Evolutionary conservation across 305 asterid genomes (phyloP).

Genomic region (Ruellia speciosa): DNA sequence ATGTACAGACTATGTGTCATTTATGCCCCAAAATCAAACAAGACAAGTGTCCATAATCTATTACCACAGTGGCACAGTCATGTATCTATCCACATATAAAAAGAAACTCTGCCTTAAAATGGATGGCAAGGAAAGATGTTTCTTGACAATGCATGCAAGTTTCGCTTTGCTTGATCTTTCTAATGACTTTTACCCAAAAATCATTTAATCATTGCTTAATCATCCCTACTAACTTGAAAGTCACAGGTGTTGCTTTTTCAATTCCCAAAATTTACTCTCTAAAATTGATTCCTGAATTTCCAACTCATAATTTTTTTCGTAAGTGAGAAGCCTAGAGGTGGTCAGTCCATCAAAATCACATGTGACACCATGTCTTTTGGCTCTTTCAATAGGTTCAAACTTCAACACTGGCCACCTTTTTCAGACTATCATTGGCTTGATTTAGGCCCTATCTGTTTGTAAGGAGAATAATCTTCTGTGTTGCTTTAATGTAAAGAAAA

Average conservation of each 20-base stretch:
- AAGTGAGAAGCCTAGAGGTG: neutral
- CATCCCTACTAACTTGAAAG: neutral
- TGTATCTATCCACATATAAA: neutral
- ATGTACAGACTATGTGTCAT: neutral
- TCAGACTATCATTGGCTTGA: constrained; percentile 1
- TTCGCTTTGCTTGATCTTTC: constrained; percentile 8
- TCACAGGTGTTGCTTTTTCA: too few relatives aligned
- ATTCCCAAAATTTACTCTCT: too few relatives aligned
- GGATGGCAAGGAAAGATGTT: neutral
- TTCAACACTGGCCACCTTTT: neutral
- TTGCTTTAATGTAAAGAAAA: neutral
- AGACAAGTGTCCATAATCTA: neutral
- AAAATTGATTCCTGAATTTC: too few relatives aligned
- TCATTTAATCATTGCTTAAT: neutral
- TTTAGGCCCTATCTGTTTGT: neutral
- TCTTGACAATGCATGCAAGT: constrained; percentile 4
- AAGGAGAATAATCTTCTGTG: neutral
- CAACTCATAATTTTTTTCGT: too few relatives aligned
- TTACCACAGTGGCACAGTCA: neutral
- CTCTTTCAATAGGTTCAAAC: neutral
- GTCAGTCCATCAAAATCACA: neutral
- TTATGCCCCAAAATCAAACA: neutral
- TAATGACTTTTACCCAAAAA: too few relatives aligned
- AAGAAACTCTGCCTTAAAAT: neutral
- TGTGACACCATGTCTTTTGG: constrained; percentile 7